phyloP scores from a whole-genome alignment of 768 basidiomycete species.

The Tricholoma matsutake region DNA sequence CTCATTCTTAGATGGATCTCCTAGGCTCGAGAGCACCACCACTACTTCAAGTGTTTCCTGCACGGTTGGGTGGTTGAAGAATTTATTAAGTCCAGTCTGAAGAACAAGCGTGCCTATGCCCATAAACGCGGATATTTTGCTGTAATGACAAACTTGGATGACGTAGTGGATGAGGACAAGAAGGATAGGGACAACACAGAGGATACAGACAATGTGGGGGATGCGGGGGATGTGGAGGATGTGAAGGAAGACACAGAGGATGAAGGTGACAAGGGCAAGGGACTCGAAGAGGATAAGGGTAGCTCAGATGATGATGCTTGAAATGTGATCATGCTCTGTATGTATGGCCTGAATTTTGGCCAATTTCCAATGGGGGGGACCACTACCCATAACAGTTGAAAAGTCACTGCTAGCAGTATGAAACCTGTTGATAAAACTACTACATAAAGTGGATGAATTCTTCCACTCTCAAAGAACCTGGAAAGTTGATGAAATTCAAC shows the following conservation, averaged over 20 bases:
- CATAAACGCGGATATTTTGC: neutral
- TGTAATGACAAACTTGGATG: neutral
- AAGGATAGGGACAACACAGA: neutral
- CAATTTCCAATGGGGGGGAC: neutral
- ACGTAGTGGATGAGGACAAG: neutral
- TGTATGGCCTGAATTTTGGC: neutral
- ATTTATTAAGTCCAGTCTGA: neutral
- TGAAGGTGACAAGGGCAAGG: neutral
- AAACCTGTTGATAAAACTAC: too few species aligned
- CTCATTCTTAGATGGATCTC: neutral
- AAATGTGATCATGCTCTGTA: neutral
- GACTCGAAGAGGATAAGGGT: too few species aligned
- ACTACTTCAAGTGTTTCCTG: neutral
- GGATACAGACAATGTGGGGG: too few species aligned
- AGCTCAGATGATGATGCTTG: neutral
- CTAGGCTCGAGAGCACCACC: neutral
- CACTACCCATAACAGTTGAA: neutral
- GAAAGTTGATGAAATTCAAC: too few species aligned
- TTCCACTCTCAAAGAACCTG: too few species aligned
- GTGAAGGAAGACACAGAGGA: neutral
- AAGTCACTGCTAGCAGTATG: neutral
- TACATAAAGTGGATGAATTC: too few species aligned
- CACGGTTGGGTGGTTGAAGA: neutral
- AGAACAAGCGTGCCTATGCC: neutral
- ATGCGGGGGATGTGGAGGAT: neutral